Base-by-base conservation (phyloP, 23 red algal species). In the Chondrus crispus region DNA sequence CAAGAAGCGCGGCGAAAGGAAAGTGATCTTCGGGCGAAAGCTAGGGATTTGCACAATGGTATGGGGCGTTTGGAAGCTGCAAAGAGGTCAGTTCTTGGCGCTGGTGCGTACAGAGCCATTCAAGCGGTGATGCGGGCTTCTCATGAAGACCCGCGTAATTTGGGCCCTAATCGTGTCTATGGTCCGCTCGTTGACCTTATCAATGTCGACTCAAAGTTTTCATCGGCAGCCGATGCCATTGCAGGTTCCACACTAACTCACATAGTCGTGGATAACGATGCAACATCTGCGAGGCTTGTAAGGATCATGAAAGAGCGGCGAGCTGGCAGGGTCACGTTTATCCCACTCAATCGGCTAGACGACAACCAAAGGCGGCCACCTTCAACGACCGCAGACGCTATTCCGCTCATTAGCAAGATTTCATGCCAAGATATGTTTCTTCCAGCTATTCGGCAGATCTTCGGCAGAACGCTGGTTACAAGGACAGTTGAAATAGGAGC, bases 231-330 rank as follows among this genome's bases (percentile, higher is more conserved):
- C 6, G 94, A 99, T 74, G 93, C 91, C 49, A 93, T 94, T 3
- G 91, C 91, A 14, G 97, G 97, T 42, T 62, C 64, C n/a, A 79
- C 91, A 1, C 77, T 99, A 41, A 88, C 81, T 45, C 87, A 96
- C 30, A 79, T 99, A 35, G 94, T 99, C 22, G 97, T 99, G n/a
- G 86, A 99, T 57, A 88, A 39, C 20, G 94, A 99, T 73, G 97
- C 91, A n/a, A 99, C 90, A n/a, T 94, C 97, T 38, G 93, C 97
- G 5, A 80, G 30, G 51, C 94, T 99, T 33, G 94, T 99, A 5
- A 46, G 85, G 55, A 48, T 85, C 8, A 58, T 99, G 24, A 85
- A 93, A 40, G 42, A 83, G 24, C 80, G 53, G 40, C 81, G 93
- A 9, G 94, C 91, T 41, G 97, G 97, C 32, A 82, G 97, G 29